Base-by-base conservation (phyloP, 2,329 filamentous ascomycete species). In the Fusarium nurragi region DNA sequence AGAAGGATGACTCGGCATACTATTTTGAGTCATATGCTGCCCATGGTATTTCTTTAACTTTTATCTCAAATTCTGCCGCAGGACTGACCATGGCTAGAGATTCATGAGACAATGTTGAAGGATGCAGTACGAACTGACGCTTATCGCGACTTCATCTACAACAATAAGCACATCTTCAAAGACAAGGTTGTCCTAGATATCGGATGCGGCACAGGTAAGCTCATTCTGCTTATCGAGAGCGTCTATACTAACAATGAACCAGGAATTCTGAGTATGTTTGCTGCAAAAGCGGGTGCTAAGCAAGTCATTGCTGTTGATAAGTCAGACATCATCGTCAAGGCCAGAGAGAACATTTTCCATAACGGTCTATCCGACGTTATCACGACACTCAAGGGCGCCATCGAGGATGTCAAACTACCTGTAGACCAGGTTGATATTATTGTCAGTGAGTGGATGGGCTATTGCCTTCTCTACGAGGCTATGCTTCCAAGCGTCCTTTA, bases 361-460 rank as follows among this genome's bases (percentile, higher is more conserved):
- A 97, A 97, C 74, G 88, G 87, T 1, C 86, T 97, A 34, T 84
- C 86, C 23, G 83, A 89, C 70, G 83, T 84, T 22, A 93, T 98
- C 72, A 93, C 89, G 39, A 93, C 91, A 71, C 81, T 97, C 45
- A 87, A 89, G 65, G 94, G 94, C 34, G 92, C 92, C 73, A 91
- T 97, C 60, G 94, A 98, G 76, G 93, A 97, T 68, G 91, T 97
- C 53, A 83, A 79, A 54, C 84, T 93, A 21, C 93, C 91, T 2
- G 89, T 94, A 9, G 83, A 88, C 51, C 83, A 94, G 73, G 94
- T 97, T 41, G 94, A 98, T 78, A 90, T 98, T 72, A 97, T 98
- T 74, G 90, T 98, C 60, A 96, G 92, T 59, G 94, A 98, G 77
- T 98, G 94, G 94, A 98, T 98, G 94, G 94, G 94, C 26, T 98